Base-by-base conservation (phyloP, 495 filamentous ascomycete species). In the Talaromyces liani region DNA sequence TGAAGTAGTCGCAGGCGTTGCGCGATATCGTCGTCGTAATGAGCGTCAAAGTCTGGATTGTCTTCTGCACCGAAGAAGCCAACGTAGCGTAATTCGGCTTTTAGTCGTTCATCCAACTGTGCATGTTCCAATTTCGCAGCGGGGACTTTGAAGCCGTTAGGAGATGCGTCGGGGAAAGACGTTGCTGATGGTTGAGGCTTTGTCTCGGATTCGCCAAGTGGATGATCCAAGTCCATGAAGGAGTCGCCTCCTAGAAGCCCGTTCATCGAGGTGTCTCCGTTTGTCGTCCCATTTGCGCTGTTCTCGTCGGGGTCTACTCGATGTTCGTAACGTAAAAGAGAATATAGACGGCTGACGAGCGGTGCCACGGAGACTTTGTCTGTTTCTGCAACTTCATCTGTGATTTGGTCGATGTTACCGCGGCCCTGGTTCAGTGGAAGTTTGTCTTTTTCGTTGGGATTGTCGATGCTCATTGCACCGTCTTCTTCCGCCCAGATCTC, bases 401-500 rank as follows among this genome's bases (percentile, higher is more conserved):
- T 88, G 77, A 99, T 82, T 56, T 88, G 80, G 36, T 97, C 94
- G 34, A 94, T 89, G 62, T 72, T 90, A 33, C 94, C 94, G 10
- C 91, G 87, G 6, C 92, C 79, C 70, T 94, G 86, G 71, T 97
- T 97, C 2, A 91, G 77, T 16, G 88, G 84, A 1, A 91, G 76
- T 64, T 85, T 86, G 59, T 90, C 86, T 45, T 80, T 78, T 12
- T 82, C 80, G 20, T 79, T 77, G 3, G 79, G 73, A 9, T 80
- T 82, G 65, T 93, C 90, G 20, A 88, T 73, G 14, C 85, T 84
- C 79, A 90, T 87, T 7, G 83, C 73, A 2, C 91, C 90, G 67
- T 98, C 94, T 68, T 98, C 94, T 65, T 95, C 91, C 1, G 91
- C 87, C 95, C 95, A 99, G 4, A 91, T 77, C 63, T 97, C 92